These are phyloP conservation scores for Neofusicoccum sp. DNA, from an alignment of 2,329 filamentous ascomycete genomes.

Conservation along the genomic window DNA sequence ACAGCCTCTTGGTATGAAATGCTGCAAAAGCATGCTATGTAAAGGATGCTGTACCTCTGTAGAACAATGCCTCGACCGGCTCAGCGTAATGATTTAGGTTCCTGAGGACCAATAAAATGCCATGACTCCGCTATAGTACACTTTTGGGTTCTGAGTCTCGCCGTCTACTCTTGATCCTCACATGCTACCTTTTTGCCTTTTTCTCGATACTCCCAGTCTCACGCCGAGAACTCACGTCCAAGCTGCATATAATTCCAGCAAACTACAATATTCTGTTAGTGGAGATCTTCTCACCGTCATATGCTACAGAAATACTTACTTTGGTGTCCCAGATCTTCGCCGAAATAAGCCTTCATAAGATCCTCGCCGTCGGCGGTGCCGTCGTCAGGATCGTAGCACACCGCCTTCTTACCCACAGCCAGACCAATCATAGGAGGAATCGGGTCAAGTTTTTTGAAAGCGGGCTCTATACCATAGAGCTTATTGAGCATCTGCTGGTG, in stretches of 20 bases:
- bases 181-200: too few species aligned
- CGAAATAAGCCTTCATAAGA: slow-evolving; percentile 63
- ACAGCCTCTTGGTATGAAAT: too few species aligned
- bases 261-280: background rate
- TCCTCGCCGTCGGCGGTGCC: slow-evolving; percentile 63
- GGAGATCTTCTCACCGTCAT: background rate
- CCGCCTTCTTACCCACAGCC: slow-evolving; percentile 67
- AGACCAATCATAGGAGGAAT: slow-evolving; percentile 63
- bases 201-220: too few species aligned
- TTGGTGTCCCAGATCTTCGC: slow-evolving; percentile 61
- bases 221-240: background rate
- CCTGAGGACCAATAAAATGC: too few species aligned
- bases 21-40: too few species aligned
- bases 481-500: slow-evolving; percentile 33
- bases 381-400: slow-evolving; percentile 58
- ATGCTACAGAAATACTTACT: slow-evolving; percentile 51
- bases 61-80: too few species aligned
- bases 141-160: too few species aligned
- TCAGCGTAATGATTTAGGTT: too few species aligned
- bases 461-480: background rate
- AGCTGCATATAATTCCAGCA: slow-evolving; percentile 8
- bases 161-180: too few species aligned
- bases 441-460: slow-evolving; percentile 22
- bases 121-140: too few species aligned
- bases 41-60: too few species aligned